These are phyloP conservation scores for Penicillium sp. DNA, from an alignment of 2,329 filamentous ascomycete species.

Conservation along the genomic window DNA sequence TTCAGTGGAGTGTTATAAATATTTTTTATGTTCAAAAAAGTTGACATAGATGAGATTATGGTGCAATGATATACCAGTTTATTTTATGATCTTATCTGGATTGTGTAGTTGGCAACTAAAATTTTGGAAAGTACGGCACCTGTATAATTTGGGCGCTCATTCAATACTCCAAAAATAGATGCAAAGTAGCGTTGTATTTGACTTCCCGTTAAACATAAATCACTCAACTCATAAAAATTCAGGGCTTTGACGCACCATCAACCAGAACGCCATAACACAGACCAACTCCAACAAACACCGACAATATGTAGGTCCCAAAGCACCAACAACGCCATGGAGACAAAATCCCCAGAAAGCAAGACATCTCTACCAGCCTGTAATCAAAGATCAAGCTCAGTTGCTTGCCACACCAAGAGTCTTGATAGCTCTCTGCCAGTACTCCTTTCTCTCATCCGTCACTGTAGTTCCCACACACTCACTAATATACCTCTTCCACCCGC, in stretches of 20 bases:
- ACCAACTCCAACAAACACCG: constrained; percentile 4
- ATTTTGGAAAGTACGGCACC: no score
- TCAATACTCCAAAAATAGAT: no score
- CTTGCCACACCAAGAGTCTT: constrained; percentile 35
- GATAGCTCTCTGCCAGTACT: constrained; percentile 53
- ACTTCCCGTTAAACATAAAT: neutral
- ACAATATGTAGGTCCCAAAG: neutral
- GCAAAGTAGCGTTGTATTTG: neutral
- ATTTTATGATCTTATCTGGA: neutral
- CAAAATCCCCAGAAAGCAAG: neutral
- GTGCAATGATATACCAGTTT: constrained; percentile 5
- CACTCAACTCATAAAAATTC: neutral
- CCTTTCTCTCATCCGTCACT: constrained; percentile 47
- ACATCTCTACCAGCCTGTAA: neutral
- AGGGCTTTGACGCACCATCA: neutral
- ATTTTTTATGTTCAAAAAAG: neutral
- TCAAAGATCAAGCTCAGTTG: neutral
- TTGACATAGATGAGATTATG: constrained; percentile 4
- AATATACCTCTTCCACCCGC: constrained; percentile 57
- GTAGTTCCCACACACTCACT: constrained; percentile 55
- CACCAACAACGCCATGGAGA: neutral
- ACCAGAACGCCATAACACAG: constrained; percentile 3
- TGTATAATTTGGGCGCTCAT: no score
- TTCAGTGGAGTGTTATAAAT: constrained; percentile 1
- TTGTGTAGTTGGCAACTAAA: no score